Evolutionary conservation across 1,284 basidiomycete genomes (phyloP).

Genomic region (Cystobasidium sp.): DNA sequence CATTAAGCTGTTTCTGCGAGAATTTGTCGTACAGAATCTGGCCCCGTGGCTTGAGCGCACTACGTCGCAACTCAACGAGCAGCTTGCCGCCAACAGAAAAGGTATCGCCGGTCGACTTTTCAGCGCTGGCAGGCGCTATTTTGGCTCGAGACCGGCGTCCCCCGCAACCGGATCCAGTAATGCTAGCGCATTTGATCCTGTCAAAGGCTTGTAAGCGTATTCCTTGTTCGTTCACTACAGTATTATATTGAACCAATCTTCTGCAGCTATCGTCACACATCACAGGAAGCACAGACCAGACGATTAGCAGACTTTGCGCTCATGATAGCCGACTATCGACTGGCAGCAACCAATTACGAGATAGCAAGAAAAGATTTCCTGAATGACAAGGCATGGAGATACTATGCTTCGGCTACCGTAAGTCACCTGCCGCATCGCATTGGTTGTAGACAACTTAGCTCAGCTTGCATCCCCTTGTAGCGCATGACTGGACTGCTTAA

Average conservation of each 20-base stretch:
- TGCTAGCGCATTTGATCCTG: slow-evolving; percentile 50
- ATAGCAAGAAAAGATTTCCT: slow-evolving; percentile 63
- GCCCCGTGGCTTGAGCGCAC: slow-evolving; percentile 96
- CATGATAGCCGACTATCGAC: slow-evolving; percentile 83
- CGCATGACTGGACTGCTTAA: slow-evolving; percentile 59
- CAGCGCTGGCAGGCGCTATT: slow-evolving; percentile 65
- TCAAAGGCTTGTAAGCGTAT: slow-evolving; percentile 52
- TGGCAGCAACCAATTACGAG: slow-evolving; percentile 86
- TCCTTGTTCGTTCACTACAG: not conserved
- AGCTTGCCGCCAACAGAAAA: slow-evolving; percentile 78
- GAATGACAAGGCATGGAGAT: slow-evolving; percentile 57
- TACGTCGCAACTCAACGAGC: slow-evolving; percentile 92
- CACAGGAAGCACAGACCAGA: slow-evolving; percentile 61
- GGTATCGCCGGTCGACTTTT: slow-evolving; percentile 89
- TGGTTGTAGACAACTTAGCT: not conserved
- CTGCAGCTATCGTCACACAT: slow-evolving; percentile 58
- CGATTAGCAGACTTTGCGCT: slow-evolving; percentile 95
- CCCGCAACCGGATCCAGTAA: slow-evolving; percentile 51
- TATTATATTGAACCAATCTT: slow-evolving; percentile 53
- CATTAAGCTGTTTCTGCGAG: slow-evolving; percentile 80
- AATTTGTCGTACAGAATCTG: slow-evolving; percentile 87
- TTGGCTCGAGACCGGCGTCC: slow-evolving; percentile 57
- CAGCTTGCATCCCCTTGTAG: slow-evolving; percentile 8
- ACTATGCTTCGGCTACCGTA: slow-evolving; percentile 57
- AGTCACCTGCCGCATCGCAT: not conserved